These are phyloP conservation scores for Penicillium sp. DNA, from an alignment of 2,329 filamentous ascomycete genomes.

Conservation along the genomic window DNA sequence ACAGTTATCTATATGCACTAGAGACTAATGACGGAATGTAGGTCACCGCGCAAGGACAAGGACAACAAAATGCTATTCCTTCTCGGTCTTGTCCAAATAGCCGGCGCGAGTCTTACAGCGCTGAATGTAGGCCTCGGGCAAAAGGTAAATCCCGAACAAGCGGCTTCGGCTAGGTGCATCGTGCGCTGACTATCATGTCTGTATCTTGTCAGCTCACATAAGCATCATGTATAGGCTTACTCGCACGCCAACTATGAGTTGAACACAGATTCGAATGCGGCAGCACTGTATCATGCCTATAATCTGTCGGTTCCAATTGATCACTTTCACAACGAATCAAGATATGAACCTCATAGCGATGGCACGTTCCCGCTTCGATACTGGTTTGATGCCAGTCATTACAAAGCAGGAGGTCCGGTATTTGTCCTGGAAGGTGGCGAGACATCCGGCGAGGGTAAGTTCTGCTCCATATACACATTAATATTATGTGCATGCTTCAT, in stretches of 20 bases:
- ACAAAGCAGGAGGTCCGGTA: slow-evolving; percentile 73
- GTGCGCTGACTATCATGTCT: background rate
- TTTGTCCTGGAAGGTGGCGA: slow-evolving; percentile 74
- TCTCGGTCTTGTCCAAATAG: slow-evolving; percentile 5
- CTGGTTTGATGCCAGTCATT: slow-evolving; percentile 76
- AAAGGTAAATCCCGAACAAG: background rate
- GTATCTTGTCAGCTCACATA: background rate
- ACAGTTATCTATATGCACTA: too few species aligned
- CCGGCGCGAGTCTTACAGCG: slow-evolving; percentile 3
- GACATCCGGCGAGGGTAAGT: slow-evolving; percentile 45
- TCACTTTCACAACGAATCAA: slow-evolving; percentile 76
- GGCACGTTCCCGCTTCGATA: slow-evolving; percentile 69
- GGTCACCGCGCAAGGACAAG: background rate
- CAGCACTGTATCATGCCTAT: slow-evolving; percentile 42
- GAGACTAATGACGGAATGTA: background rate
- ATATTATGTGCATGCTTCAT: background rate
- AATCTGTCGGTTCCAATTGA: slow-evolving; percentile 62
- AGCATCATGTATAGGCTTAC: background rate
- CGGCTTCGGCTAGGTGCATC: background rate
- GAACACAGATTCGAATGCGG: background rate
- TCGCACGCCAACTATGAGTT: background rate
- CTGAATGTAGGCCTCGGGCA: background rate
- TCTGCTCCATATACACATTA: slow-evolving; percentile 6
- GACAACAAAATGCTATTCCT: slow-evolving; percentile 3
- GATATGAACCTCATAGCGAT: slow-evolving; percentile 72